Conservation (phyloP, 2,329 filamentous ascomycete species). For the Verticillium zaregamsianum region DNA sequence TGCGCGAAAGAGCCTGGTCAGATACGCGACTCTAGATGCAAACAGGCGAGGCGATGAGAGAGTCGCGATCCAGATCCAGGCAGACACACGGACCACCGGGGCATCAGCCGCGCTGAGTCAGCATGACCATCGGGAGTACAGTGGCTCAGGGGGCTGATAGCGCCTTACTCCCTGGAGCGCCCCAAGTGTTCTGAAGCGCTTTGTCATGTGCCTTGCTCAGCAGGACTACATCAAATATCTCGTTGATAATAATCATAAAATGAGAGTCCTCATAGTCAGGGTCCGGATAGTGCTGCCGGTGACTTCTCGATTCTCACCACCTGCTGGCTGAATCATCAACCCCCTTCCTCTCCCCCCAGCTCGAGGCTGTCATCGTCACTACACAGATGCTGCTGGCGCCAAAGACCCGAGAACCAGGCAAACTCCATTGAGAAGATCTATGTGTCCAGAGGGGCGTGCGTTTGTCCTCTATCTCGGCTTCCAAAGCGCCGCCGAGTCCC, state of each 20-base stretch:
- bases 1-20: not conserved
- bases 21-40: not conserved
- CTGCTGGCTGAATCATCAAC: too few relatives aligned
- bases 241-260: too few relatives aligned
- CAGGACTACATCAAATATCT: too few relatives aligned
- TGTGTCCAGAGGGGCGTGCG: not conserved
- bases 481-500: not conserved
- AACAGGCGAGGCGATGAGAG: not conserved
- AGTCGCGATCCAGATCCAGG: not conserved
- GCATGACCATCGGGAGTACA: not conserved
- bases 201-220: too few relatives aligned
- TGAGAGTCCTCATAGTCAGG: too few relatives aligned
- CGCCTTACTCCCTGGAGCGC: too few relatives aligned
- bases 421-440: not conserved
- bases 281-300: too few relatives aligned
- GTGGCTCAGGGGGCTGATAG: not conserved
- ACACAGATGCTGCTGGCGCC: too few relatives aligned
- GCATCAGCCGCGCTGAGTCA: not conserved
- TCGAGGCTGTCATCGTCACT: too few relatives aligned
- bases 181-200: too few relatives aligned
- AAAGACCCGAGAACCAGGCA: not conserved
- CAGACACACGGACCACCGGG: not conserved
- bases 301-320: too few relatives aligned
- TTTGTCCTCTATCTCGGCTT: not conserved
- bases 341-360: too few relatives aligned